Conservation (phyloP, 2,329 filamentous ascomycete genomes). For the Trichoderma harzianum region DNA sequence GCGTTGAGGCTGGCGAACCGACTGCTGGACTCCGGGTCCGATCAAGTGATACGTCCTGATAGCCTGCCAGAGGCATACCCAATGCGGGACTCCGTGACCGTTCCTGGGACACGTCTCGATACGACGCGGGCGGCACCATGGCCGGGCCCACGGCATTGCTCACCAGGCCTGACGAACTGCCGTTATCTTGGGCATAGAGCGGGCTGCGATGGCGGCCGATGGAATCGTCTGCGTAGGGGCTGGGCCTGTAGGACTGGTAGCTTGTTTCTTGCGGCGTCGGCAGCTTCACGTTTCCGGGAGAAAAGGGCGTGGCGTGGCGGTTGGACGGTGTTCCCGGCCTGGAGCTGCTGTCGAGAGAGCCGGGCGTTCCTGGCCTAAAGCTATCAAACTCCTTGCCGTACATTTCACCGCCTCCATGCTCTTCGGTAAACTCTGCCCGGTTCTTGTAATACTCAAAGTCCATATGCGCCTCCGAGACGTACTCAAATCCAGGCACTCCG, state of each 20-base stretch:
- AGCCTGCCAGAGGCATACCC: conserved; percentile 21
- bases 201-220: conserved; percentile 42
- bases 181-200: conserved; percentile 50
- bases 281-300: conserved; percentile 29
- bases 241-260: conserved; percentile 30
- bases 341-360: conserved; percentile 48
- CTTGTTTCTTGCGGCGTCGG: conserved; percentile 28
- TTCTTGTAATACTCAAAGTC: conserved; percentile 94
- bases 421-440: conserved; percentile 79
- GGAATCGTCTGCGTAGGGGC: conserved; percentile 23
- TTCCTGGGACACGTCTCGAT: conserved; percentile 26
- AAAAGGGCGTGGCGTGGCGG: conserved; percentile 35
- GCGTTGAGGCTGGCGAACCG: conserved; percentile 24
- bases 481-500: conserved; percentile 72
- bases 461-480: conserved; percentile 80
- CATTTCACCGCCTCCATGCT: conserved; percentile 74
- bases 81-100: conserved; percentile 10
- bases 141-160: conserved; percentile 52
- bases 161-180: conserved; percentile 53
- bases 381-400: conserved; percentile 60
- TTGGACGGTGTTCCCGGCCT: conserved; percentile 47
- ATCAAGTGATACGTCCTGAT: conserved; percentile 25
- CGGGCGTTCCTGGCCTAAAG: conserved; percentile 59
- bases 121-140: conserved; percentile 33
- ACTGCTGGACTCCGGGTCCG: conserved; percentile 13